Evolutionary conservation across 192 early-diverging fungal genomes (phyloP).

Genomic region (Gryganskiella cystojenkinii): DNA sequence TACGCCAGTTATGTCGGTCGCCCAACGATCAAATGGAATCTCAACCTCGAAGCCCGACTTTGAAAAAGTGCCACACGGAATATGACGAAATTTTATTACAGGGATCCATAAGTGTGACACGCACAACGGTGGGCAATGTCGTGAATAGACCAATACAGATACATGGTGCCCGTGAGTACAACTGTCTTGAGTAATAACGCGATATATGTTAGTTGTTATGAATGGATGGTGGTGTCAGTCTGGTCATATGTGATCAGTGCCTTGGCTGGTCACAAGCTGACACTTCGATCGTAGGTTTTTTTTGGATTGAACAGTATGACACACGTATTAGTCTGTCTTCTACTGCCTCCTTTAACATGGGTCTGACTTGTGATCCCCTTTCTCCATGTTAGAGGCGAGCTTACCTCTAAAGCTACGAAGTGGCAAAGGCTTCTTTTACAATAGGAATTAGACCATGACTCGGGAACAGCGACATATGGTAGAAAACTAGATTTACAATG

Average conservation of each 20-base stretch:
- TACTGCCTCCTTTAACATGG: background rate
- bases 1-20: conserved; percentile 10
- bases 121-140: conserved; percentile 10
- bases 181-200: conserved; percentile 7
- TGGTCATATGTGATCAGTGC: conserved; percentile 21
- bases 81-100: conserved; percentile 16
- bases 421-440: conserved; percentile 22
- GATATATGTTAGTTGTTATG: background rate
- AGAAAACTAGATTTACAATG: conserved; percentile 26
- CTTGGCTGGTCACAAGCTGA: conserved; percentile 14
- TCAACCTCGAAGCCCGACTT: conserved; percentile 3
- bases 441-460: conserved; percentile 9
- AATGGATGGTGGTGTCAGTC: conserved; percentile 13
- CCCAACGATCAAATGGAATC: conserved; percentile 12
- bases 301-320: too few relatives aligned
- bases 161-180: conserved; percentile 11
- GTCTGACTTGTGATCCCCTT: background rate
- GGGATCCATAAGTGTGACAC: conserved; percentile 19
- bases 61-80: conserved; percentile 5
- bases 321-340: too few relatives aligned
- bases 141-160: conserved; percentile 13
- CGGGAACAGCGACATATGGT: conserved; percentile 23
- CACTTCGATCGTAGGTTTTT: conserved; percentile 25
- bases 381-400: conserved; percentile 18
- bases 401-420: conserved; percentile 25